Evolutionary conservation across 805 yeast genomes (phyloP).

Genomic region (Candida hungchunana): DNA sequence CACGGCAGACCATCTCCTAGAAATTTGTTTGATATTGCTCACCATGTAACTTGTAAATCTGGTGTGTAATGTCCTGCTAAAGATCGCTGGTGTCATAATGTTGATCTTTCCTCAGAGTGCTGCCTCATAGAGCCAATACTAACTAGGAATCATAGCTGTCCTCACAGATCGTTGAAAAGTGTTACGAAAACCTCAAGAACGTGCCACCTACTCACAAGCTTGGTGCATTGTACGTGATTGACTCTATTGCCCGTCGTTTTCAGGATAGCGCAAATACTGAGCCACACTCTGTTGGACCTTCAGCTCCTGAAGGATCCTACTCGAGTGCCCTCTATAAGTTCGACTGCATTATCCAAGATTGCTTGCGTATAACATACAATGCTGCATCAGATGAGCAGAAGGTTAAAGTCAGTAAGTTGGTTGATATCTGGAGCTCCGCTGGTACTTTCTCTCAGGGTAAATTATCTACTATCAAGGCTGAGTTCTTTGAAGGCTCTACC

Average conservation of each 20-base stretch:
- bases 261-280: slow-evolving; percentile 66
- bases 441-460: slow-evolving; percentile 63
- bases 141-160: slow-evolving; percentile 31
- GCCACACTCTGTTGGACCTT: slow-evolving; percentile 42
- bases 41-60: too few species aligned
- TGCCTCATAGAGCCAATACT: neutral
- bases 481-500: slow-evolving; percentile 50
- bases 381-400: slow-evolving; percentile 52
- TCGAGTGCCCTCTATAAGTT: slow-evolving; percentile 70
- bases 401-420: slow-evolving; percentile 75
- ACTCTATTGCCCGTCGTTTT: slow-evolving; percentile 84
- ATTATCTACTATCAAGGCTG: slow-evolving; percentile 51
- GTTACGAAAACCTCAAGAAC: slow-evolving; percentile 64
- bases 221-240: slow-evolving; percentile 88
- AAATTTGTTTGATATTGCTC: too few species aligned
- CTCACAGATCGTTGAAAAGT: slow-evolving; percentile 49
- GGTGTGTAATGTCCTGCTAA: too few species aligned
- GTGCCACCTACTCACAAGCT: slow-evolving; percentile 79
- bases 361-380: slow-evolving; percentile 59
- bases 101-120: neutral
- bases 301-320: slow-evolving; percentile 63
- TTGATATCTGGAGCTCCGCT: slow-evolving; percentile 90
- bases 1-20: too few species aligned
- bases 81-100: too few species aligned
- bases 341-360: slow-evolving; percentile 56